Evolutionary conservation across 2,329 filamentous ascomycete genomes (phyloP), one percentile per base, ranked within the genome.

Genomic region (Monilinia fructigena): DNA sequence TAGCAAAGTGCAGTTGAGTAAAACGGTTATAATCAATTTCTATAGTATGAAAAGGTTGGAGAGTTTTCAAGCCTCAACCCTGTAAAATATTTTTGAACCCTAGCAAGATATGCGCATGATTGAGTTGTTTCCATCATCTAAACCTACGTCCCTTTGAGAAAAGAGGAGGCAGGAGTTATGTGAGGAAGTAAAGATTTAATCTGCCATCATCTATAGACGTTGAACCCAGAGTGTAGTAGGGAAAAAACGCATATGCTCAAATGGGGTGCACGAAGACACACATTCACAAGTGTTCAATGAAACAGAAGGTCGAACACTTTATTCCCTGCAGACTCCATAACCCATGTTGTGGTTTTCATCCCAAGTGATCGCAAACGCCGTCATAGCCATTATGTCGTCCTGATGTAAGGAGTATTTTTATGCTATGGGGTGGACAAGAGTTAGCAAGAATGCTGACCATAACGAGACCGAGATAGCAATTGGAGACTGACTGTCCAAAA

Each of bases 401-500:
- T 26, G 28, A 38, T 12, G 45, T 26, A 18, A 60, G 28, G 8
- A 16, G 23, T 35, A 38, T 60, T 35, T 26, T 60, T 23, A 40
- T 60, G 62, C 55, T 56, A 26, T 12, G 53, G 47, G 28, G 50
- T 66, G 3, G 23, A 45, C n/a, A 38, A 31, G 48, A 42, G 40
- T 52, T 65, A 42, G 66, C 12, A 63, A 55, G n/a, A 31, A 48
- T 48, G n/a, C 45, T n/a, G 54, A 45, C 16, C 28, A 35, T 55
- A 40, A 40, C 38, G 10, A 50, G 31, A 50, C 14, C 7, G 38
- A 23, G 14, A 23, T 40, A 55, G n/a, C 18, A 63, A 28, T 26
- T 23, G 23, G 20, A 53, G 38, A 66, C 65, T 63, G 47, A 85
- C 83, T 82, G 78, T 90, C 88, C 70, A 93, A 93, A 80, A 76